Conservation (phyloP, 2,329 filamentous ascomycete genomes). For the Meredithiella fracta region DNA sequence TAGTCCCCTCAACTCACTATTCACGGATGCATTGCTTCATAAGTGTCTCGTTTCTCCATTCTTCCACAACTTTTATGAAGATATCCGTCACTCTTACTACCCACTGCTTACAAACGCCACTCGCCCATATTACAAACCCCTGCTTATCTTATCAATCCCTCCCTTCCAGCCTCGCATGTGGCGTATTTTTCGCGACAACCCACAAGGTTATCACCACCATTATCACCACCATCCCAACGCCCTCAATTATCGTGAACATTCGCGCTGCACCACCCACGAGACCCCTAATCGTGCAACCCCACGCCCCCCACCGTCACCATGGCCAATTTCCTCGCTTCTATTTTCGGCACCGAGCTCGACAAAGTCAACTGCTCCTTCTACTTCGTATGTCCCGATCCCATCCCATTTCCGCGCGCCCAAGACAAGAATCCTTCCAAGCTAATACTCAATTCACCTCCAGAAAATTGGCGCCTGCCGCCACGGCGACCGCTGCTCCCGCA, state of each 20-base stretch:
- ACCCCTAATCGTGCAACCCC: background rate
- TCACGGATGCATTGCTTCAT: no score
- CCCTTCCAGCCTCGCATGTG: background rate
- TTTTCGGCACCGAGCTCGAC: slow-evolving; percentile 99
- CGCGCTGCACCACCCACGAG: background rate
- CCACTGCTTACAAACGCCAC: background rate
- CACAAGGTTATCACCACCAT: background rate
- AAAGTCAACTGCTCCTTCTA: slow-evolving; percentile 99
- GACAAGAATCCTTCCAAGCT: slow-evolving; percentile 5
- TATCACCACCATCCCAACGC: background rate
- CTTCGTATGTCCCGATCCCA: slow-evolving; percentile 26
- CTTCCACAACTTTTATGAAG: no score
- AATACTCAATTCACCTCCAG: slow-evolving; percentile 33
- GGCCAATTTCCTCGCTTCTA: slow-evolving; percentile 97
- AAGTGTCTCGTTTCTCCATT: no score
- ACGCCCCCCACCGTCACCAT: slow-evolving; percentile 32
- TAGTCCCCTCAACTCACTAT: no score
- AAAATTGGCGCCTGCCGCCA: slow-evolving; percentile 98
- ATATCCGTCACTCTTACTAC: no score
- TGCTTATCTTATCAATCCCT: background rate
- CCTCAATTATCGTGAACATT: background rate
- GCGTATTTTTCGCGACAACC: background rate
- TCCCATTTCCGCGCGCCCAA: background rate
- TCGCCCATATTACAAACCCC: background rate
- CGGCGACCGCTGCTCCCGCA: slow-evolving; percentile 93